Evolutionary conservation across 805 yeast genomes (phyloP).

Genomic region (Saccharomyces mikatae): DNA sequence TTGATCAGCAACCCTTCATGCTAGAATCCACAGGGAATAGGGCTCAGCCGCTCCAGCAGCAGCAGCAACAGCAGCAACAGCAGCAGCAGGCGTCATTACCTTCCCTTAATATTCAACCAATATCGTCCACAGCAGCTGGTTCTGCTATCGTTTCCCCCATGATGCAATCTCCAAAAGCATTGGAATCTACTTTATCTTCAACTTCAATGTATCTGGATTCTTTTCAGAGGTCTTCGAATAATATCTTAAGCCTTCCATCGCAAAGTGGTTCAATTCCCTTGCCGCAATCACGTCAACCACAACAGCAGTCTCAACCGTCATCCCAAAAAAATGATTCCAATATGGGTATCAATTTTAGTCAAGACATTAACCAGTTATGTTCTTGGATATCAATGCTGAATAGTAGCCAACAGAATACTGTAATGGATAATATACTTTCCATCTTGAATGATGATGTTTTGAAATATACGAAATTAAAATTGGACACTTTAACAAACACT

Average conservation of each 20-base stretch:
- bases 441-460: constrained; percentile 45
- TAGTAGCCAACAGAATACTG: constrained; percentile 44
- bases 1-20: constrained; percentile 17
- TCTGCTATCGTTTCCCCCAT: constrained; percentile 23
- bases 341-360: constrained; percentile 34
- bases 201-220: constrained; percentile 18
- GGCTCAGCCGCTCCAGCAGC: constrained; percentile 5
- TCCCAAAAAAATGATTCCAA: constrained; percentile 7
- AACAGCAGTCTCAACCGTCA: constrained; percentile 1
- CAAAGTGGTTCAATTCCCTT: constrained; percentile 4
- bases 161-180: constrained; percentile 13
- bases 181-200: neutral
- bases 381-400: constrained; percentile 44
- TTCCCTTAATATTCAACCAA: neutral
- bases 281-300: constrained; percentile 1
- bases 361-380: constrained; percentile 43
- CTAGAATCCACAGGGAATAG: constrained; percentile 10
- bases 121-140: constrained; percentile 19
- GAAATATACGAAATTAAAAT: constrained; percentile 39
- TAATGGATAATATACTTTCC: constrained; percentile 46
- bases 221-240: constrained; percentile 17
- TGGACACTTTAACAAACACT: constrained; percentile 32
- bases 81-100: neutral
- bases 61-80: constrained; percentile 1
- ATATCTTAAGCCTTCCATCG: neutral